Conservation (phyloP, 345 rosid species). For the Populus euphratica region DNA sequence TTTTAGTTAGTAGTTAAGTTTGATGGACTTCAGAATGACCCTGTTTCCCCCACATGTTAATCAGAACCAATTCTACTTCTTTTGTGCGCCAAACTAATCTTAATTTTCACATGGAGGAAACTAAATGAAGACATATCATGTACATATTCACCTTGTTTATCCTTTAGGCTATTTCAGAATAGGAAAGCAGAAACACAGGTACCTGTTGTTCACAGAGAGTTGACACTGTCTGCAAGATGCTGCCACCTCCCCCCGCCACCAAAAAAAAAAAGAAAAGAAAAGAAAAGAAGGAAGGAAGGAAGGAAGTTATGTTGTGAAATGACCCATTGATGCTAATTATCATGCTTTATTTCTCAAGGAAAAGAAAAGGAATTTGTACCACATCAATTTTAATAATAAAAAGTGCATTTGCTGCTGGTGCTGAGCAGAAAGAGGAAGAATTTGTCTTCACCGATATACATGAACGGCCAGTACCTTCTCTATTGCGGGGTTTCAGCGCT, state of each 20-base stretch:
- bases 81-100: no score
- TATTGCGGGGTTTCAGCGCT: slow-evolving; percentile 87
- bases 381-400: background rate
- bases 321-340: background rate
- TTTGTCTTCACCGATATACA: slow-evolving; percentile 69
- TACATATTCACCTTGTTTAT: background rate
- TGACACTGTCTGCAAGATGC: no score
- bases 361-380: background rate
- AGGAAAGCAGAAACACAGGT: no score
- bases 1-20: background rate
- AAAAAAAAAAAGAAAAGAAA: background rate
- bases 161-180: no score
- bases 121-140: background rate
- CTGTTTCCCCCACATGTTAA: no score
- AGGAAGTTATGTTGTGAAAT: background rate
- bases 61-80: no score
- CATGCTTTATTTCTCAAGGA: background rate
- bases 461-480: slow-evolving; percentile 83
- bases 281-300: background rate
- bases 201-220: no score
- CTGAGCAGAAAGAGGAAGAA: slow-evolving; percentile 85
- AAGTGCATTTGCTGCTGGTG: slow-evolving; percentile 18
- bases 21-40: background rate
- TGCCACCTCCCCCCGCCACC: no score
- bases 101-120: no score